Base-by-base conservation (phyloP, 805 yeast genomes). In the Yarrowia deformans region DNA sequence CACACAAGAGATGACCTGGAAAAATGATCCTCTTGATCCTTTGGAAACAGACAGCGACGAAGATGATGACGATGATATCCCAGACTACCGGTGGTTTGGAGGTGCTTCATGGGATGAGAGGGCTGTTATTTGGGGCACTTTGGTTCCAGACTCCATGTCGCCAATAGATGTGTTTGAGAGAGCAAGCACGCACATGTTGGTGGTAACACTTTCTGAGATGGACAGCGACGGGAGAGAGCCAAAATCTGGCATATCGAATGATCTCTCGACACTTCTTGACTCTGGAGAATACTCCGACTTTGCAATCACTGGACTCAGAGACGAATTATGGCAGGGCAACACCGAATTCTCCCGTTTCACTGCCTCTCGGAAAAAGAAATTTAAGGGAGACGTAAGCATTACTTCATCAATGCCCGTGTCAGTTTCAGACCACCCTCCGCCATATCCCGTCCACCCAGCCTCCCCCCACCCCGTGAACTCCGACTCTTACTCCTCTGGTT, bases 51-150 rank as follows among this genome's bases (percentile, higher is more conserved):
- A 40, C 23, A 39, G 48, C 6, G 61, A 55, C 4, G 46, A 23
- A 10, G 48, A 56, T 16, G 63, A 42, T 14, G 63, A 40, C 19
- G 63, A 56, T 23, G 63, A 40, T 1, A 16, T 12, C 10, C 63
- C 48, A 7, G 63, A 56, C 34, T 56, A 40, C 23, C 39, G 63
- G 3, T 56, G 63, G 63, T 56, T 56, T 29, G 63, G 63, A 1
- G 63, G 63, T 5, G 63, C 23, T 1, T 13, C 46, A 3, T 56
- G 63, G 63, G 63, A 42, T 6, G 48, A 56, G 8, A 56, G 42
- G 19, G 63, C 63, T 1, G 63, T 56, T n/a, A 56, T 56, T 10
- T 56, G 63, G 63, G 63, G 63, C 1, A 40, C 48, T 9, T 34
- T 56, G n/a, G 63, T 56, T 7, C 63, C 46, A 1, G 63, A 56